These are phyloP conservation scores for Juglanconis oblonga DNA, from an alignment of 2,329 filamentous ascomycete species.

Conservation along the genomic window DNA sequence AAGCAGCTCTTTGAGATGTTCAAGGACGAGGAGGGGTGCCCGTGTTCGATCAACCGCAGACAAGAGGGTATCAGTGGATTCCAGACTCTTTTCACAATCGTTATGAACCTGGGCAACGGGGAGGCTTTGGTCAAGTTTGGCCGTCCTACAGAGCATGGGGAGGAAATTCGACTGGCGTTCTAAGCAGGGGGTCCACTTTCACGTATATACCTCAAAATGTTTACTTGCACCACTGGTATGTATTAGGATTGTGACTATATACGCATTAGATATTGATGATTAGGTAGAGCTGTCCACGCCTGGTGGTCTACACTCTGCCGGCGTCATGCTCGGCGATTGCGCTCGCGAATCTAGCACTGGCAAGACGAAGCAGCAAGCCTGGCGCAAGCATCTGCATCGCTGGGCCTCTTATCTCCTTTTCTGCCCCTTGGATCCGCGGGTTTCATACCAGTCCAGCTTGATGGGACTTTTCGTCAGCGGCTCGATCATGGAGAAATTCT, in stretches of 20 bases:
- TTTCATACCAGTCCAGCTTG: constrained; percentile 11
- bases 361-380: no score
- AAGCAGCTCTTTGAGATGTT: neutral
- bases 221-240: no score
- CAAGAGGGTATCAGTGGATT: neutral
- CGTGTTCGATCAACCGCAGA: constrained; percentile 14
- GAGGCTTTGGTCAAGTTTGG: constrained; percentile 14
- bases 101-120: constrained; percentile 10
- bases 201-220: no score
- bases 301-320: neutral
- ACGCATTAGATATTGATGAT: no score
- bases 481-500: constrained; percentile 13
- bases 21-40: constrained; percentile 12
- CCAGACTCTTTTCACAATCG: constrained; percentile 15
- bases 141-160: constrained; percentile 8
- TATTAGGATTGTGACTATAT: no score
- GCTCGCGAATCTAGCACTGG: no score
- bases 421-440: neutral
- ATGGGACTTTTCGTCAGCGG: constrained; percentile 11
- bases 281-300: no score
- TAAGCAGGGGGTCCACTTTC: neutral
- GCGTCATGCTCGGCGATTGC: neutral
- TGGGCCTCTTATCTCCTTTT: neutral
- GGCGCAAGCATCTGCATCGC: no score
- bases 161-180: constrained; percentile 7